These are phyloP conservation scores for Adansonia rubrostipa DNA, from an alignment of 441 rosid genomes.

Conservation along the genomic window DNA sequence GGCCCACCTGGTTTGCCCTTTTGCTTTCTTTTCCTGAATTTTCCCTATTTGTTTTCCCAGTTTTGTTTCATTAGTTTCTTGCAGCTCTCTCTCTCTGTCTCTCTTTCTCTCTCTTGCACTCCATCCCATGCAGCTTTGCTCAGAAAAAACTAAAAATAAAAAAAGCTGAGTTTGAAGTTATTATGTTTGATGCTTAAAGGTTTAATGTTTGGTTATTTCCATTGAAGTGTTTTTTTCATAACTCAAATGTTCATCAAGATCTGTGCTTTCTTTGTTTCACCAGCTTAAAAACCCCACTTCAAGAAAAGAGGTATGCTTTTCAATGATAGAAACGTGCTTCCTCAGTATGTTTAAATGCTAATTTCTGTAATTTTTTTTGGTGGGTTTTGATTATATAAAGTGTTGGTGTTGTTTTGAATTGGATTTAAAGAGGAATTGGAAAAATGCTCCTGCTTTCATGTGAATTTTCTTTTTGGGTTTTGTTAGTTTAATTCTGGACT, in stretches of 20 bases:
- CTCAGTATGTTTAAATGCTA: conserved; percentile 21
- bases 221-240: conserved; percentile 17
- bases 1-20: conserved; percentile 30
- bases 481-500: conserved; percentile 1
- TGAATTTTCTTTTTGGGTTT: neutral
- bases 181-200: conserved; percentile 30
- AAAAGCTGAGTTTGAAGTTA: conserved; percentile 24
- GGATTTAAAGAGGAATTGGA: conserved; percentile 23
- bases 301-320: conserved; percentile 36
- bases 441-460: conserved; percentile 12
- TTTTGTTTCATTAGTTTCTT: conserved; percentile 30
- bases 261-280: conserved; percentile 37
- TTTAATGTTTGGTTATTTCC: conserved; percentile 35
- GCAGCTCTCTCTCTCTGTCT: conserved; percentile 30
- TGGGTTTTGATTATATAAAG: conserved; percentile 16
- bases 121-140: conserved; percentile 35
- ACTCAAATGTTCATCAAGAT: conserved; percentile 36
- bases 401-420: conserved; percentile 20
- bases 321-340: conserved; percentile 18
- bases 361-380: conserved; percentile 13
- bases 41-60: conserved; percentile 1
- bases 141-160: conserved; percentile 3
- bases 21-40: neutral
- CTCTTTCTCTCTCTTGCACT: conserved; percentile 12
- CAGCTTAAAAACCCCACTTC: conserved; percentile 25